phyloP scores from a whole-genome alignment of 2,329 filamentous ascomycete genomes.

The Dendryphion nanum region DNA sequence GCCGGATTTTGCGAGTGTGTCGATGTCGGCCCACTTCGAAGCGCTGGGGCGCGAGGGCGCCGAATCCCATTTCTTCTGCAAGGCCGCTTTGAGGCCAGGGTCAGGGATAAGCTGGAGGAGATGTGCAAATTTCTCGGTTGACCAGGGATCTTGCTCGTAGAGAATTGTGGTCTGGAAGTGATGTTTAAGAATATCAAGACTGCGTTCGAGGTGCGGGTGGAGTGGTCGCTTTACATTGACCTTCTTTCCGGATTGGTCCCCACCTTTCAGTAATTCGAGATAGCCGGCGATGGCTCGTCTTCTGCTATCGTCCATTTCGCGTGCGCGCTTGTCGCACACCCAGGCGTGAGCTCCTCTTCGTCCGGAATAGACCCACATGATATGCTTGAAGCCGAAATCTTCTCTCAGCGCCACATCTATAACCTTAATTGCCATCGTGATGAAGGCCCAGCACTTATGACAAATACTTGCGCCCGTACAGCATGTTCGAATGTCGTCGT shows the following conservation, averaged over 20 bases:
- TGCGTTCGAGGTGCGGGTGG: constrained; percentile 86
- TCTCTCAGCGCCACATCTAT: constrained; percentile 83
- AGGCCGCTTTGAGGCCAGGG: constrained; percentile 68
- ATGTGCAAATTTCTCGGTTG: constrained; percentile 67
- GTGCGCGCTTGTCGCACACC: constrained; percentile 89
- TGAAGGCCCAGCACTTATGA: constrained; percentile 91
- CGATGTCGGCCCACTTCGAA: constrained; percentile 93
- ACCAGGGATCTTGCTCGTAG: constrained; percentile 82
- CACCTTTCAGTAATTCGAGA: constrained; percentile 84
- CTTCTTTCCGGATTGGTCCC: constrained; percentile 80
- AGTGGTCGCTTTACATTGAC: constrained; percentile 81
- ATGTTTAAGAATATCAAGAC: constrained; percentile 76
- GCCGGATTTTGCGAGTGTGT: constrained; percentile 75
- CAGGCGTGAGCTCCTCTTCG: constrained; percentile 96
- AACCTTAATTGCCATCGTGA: constrained; percentile 96
- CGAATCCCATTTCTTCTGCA: constrained; percentile 89
- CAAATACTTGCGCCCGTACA: constrained; percentile 94
- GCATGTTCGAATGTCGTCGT: constrained; percentile 94
- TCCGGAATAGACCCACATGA: constrained; percentile 98
- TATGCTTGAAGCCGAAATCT: constrained; percentile 95
- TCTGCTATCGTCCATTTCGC: constrained; percentile 81
- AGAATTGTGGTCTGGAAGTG: constrained; percentile 86
- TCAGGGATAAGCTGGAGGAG: constrained; percentile 86
- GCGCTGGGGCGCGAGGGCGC: constrained; percentile 72
- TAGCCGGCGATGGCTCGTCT: constrained; percentile 84